A percentile compares a stretch with the other conserved stretches of the same genome.
phyloP scores from a whole-genome alignment of 148 eudicot species.

The Rhododendron ovatum region DNA sequence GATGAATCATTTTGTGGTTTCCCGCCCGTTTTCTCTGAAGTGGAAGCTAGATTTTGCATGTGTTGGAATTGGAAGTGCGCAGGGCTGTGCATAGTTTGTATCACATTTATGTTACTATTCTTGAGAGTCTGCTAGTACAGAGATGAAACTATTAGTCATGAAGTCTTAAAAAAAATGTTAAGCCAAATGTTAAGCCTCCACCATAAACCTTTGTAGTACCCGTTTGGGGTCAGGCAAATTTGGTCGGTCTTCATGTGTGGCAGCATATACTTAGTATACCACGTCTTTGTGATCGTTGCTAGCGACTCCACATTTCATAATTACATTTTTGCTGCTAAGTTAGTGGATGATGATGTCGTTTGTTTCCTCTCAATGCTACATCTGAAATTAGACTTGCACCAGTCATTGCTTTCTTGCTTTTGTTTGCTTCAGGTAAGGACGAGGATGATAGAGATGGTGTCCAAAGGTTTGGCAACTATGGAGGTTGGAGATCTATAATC shows the following conservation, averaged over 20 bases:
- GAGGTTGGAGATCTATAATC: slow-evolving; percentile 49
- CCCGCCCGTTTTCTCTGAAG: neutral
- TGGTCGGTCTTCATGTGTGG: neutral
- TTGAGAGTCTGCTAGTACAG: neutral
- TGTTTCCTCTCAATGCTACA: neutral
- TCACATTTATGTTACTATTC: neutral
- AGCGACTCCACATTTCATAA: neutral
- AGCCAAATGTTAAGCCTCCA: neutral
- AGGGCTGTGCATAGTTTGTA: neutral
- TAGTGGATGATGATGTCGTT: neutral
- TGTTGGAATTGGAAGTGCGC: neutral
- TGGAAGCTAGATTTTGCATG: neutral
- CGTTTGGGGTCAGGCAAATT: neutral
- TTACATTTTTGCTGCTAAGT: neutral
- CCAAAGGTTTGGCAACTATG: slow-evolving; percentile 76
- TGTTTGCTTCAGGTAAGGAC: slow-evolving; percentile 53
- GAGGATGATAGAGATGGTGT: slow-evolving; percentile 91
- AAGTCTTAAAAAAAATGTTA: neutral
- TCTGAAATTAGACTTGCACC: neutral
- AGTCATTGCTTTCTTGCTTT: neutral
- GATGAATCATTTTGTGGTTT: neutral
- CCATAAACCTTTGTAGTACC: neutral
- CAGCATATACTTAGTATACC: neutral
- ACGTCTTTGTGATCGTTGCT: neutral
- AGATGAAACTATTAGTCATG: neutral